phyloP scores from a whole-genome alignment of 495 filamentous ascomycete species.

The Hypoxylon lenormandii region DNA sequence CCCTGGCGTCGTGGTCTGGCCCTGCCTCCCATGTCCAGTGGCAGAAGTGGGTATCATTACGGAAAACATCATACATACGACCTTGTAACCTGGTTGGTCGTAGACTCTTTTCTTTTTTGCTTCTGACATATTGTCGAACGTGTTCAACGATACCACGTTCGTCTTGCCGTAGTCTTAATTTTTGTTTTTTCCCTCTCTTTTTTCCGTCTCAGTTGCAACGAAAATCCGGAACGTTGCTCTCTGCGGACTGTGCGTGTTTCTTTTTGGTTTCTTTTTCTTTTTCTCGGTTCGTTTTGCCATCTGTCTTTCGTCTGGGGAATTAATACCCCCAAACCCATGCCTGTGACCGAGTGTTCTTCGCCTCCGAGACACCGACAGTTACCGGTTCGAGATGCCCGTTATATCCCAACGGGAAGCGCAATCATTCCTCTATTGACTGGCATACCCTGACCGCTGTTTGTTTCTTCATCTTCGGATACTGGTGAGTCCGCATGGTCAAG shows the following conservation, averaged over 20 bases:
- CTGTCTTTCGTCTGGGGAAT: constrained; percentile 33
- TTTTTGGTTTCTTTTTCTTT: constrained; percentile 27
- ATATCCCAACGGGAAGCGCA: constrained; percentile 27
- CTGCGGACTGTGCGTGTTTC: constrained; percentile 21
- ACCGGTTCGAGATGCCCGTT: constrained; percentile 32
- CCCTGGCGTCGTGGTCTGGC: constrained; percentile 45
- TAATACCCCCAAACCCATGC: constrained; percentile 32
- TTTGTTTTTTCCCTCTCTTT: constrained; percentile 25
- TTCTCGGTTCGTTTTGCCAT: constrained; percentile 26
- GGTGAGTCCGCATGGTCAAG: constrained; percentile 14
- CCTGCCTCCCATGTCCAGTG: constrained; percentile 41
- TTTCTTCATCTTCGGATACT: constrained; percentile 14
- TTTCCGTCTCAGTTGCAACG: constrained; percentile 30
- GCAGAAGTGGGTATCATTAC: constrained; percentile 29
- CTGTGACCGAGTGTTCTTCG: constrained; percentile 34
- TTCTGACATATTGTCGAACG: constrained; percentile 30
- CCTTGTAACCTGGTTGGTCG: constrained; percentile 43
- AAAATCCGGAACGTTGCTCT: constrained; percentile 31
- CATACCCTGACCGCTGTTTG: constrained; percentile 31
- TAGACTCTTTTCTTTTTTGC: constrained; percentile 38
- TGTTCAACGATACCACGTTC: constrained; percentile 21
- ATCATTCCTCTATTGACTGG: constrained; percentile 16
- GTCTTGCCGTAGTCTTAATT: constrained; percentile 15
- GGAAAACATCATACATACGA: constrained; percentile 39
- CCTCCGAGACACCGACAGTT: constrained; percentile 24